These are phyloP conservation scores for Trichoderma simmonsii DNA, from an alignment of 2,329 filamentous ascomycete species.

Conservation along the genomic window DNA sequence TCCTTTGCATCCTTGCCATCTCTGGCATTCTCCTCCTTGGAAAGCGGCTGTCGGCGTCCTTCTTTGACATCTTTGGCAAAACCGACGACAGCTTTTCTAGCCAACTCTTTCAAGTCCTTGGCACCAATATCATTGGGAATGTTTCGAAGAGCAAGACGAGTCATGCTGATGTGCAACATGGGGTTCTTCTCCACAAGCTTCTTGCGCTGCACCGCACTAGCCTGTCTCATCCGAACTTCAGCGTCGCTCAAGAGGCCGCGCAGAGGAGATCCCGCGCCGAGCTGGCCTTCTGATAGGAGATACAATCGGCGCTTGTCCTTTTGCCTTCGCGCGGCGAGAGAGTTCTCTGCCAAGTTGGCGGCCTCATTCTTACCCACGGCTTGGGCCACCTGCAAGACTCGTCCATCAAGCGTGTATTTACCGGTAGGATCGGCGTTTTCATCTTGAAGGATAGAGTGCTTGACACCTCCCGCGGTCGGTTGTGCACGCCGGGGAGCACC, in stretches of 20 bases:
- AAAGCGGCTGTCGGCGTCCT: conserved; percentile 71
- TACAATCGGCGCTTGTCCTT: conserved; percentile 90
- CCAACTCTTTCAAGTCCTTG: conserved; percentile 87
- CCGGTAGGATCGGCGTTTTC: conserved; percentile 78
- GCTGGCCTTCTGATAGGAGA: conserved; percentile 80
- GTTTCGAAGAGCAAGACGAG: conserved; percentile 87
- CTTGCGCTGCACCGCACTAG: conserved; percentile 82
- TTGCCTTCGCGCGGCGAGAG: conserved; percentile 60
- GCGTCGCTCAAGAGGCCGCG: conserved; percentile 72
- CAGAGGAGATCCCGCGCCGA: conserved; percentile 71
- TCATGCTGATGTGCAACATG: conserved; percentile 81
- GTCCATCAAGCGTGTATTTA: conserved; percentile 85
- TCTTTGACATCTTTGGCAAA: conserved; percentile 88
- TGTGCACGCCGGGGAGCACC: conserved; percentile 63
- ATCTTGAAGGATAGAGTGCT: conserved; percentile 84
- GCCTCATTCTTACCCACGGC: conserved; percentile 85
- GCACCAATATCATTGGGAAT: conserved; percentile 78
- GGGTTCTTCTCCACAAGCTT: conserved; percentile 89
- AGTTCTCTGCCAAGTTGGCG: conserved; percentile 67
- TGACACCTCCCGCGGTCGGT: conserved; percentile 47
- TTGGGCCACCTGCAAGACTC: conserved; percentile 77
- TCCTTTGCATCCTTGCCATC: conserved; percentile 77
- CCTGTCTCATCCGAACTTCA: conserved; percentile 84
- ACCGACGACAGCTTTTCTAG: conserved; percentile 86
- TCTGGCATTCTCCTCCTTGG: conserved; percentile 82